Evolutionary conservation across 2,329 filamentous ascomycete genomes (phyloP).

Genomic region (Fusarium algeriense): DNA sequence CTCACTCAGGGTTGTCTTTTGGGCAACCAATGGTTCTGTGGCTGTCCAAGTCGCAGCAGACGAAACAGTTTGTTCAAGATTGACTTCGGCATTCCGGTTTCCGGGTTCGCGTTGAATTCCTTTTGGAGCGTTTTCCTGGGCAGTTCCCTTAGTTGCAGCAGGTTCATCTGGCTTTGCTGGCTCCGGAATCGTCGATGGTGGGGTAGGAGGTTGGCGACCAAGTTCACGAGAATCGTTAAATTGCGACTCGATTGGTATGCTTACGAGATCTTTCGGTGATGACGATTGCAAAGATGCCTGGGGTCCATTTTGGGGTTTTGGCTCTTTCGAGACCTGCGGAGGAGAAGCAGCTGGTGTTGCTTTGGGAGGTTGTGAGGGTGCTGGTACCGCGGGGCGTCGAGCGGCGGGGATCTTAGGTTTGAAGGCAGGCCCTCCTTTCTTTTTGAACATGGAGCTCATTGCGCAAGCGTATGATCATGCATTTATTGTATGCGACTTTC

Average conservation of each 20-base stretch:
- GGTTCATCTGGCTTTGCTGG: slow-evolving; percentile 25
- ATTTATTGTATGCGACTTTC: slow-evolving; percentile 27
- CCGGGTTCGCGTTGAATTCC: not conserved
- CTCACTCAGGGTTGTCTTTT: slow-evolving; percentile 16
- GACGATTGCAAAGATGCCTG: slow-evolving; percentile 10
- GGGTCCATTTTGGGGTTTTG: slow-evolving; percentile 17
- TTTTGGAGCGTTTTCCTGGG: slow-evolving; percentile 2
- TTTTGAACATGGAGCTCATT: slow-evolving; percentile 78
- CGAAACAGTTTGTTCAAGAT: not conserved
- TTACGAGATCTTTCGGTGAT: not conserved
- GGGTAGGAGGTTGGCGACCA: slow-evolving; percentile 41
- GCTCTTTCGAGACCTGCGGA: slow-evolving; percentile 25
- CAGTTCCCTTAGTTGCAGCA: not conserved
- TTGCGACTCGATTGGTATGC: slow-evolving; percentile 11
- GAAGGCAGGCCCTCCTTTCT: slow-evolving; percentile 72
- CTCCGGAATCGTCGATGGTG: slow-evolving; percentile 39
- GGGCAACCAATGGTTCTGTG: slow-evolving; percentile 1
- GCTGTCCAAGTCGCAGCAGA: not conserved
- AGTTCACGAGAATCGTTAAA: slow-evolving; percentile 22
- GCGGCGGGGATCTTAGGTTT: slow-evolving; percentile 75
- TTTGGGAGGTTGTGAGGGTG: slow-evolving; percentile 43
- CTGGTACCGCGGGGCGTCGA: slow-evolving; percentile 61
- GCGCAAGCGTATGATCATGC: slow-evolving; percentile 46
- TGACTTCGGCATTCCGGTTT: not conserved
- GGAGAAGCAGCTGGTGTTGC: slow-evolving; percentile 27